Evolutionary conservation across 78 protist genomes (phyloP), one percentile per base, ranked within the genome.

Genomic region (Dictyostelium firmibasis): DNA sequence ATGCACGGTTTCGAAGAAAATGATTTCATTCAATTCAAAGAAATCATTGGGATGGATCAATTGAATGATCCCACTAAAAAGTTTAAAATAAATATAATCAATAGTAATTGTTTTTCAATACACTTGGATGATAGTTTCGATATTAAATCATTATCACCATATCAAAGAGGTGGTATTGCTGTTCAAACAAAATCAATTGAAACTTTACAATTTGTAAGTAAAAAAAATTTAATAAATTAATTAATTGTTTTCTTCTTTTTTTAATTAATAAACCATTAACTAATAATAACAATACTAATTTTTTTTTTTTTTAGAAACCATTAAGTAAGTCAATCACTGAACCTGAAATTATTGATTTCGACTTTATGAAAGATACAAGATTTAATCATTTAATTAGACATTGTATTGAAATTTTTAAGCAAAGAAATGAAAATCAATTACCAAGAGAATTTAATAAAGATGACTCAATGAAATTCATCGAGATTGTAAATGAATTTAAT

Each of bases 11-110:
- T 98, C 11, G 97, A 96, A 62, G 87, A 78, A 27, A 99, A 98
- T 29, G 99, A 98, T 87, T 67, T 41, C n/a, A 98, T 99, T 20
- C 47, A 78, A 5, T 99, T 99, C 93, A 41, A 92, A 33, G 99
- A 97, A 70, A 93, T 99, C 29, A 35, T 91, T 35, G 99, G 99
- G 41, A 98, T 99, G 99, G 18, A 83, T 9, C 97, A 89, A 84
- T 81, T 99, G 57, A 99, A 99, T 91, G 94, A 43, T n/a, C 7
- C 29, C 16, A 5, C n/a, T 20, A 57, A 57, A 57, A 79, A 57
- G 3, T 35, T 38, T 53, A 50, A 85, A 74, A 78, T 91, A 10
- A 70, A 67, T 4, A 95, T 93, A 4, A 47, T 93, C 67, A 86
- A 93, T 43, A 86, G 81, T 2, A 41, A 81, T 38, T 41, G 81